A percentile compares a stretch with the other conserved stretches of the same genome.
phyloP scores from a whole-genome alignment of 306 rosid species.

The Erythrophleum fordii region DNA sequence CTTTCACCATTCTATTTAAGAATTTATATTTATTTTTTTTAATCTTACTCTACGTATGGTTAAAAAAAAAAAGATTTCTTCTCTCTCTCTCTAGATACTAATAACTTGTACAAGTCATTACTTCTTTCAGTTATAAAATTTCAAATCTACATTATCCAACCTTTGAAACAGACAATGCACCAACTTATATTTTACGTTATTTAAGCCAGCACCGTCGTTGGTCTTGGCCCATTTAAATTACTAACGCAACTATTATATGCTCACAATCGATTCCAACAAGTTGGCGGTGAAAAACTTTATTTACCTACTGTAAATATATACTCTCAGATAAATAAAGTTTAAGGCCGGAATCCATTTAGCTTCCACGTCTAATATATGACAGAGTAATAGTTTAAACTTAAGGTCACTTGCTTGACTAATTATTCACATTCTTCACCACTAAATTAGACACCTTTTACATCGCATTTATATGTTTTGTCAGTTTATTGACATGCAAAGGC shows the following conservation, averaged over 20 bases:
- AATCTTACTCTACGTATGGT: neutral
- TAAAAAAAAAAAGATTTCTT: neutral
- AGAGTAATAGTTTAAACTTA: neutral
- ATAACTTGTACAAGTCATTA: neutral
- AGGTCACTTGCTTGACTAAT: neutral
- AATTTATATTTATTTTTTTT: neutral
- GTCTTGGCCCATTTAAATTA: neutral
- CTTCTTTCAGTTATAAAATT: neutral
- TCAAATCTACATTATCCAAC: neutral
- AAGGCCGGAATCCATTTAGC: neutral
- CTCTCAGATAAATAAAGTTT: neutral
- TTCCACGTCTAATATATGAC: neutral
- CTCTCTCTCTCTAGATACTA: neutral
- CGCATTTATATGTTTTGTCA: neutral
- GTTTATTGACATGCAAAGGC: neutral
- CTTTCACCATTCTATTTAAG: too few relatives aligned
- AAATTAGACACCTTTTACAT: neutral
- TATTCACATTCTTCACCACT: neutral
- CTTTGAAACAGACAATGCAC: neutral
- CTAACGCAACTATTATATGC: neutral
- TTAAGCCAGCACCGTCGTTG: neutral
- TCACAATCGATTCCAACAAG: neutral
- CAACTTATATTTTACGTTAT: neutral
- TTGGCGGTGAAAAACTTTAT: neutral
- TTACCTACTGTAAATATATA: neutral